Conservation (phyloP, 495 filamentous ascomycete genomes). For the Paragyromitra xinjiangensis region DNA sequence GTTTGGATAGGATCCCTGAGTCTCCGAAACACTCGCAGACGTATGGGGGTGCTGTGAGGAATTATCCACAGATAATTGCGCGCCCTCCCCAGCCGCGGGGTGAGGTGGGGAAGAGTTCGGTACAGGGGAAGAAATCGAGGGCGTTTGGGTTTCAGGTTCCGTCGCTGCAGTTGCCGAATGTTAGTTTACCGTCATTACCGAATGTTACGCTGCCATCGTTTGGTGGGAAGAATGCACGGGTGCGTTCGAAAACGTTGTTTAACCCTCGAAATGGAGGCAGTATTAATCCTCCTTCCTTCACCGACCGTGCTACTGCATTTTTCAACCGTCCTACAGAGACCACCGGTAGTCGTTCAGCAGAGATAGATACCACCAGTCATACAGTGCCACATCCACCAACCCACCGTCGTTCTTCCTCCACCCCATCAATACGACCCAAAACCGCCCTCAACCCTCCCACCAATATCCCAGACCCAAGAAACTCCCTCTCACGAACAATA, state of each 20-base stretch:
- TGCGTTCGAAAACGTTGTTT: slow-evolving; percentile 30
- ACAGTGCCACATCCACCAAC: not conserved
- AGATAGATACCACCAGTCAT: not conserved
- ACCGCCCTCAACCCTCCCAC: not conserved
- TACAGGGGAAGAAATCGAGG: slow-evolving; percentile 15
- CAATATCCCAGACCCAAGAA: not conserved
- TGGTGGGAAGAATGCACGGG: slow-evolving; percentile 24
- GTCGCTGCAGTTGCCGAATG: slow-evolving; percentile 32
- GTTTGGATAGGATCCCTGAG: not conserved
- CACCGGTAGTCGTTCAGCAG: not conserved
- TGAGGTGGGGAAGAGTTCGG: not conserved
- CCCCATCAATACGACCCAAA: slow-evolving; percentile 9
- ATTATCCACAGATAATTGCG: slow-evolving; percentile 1
- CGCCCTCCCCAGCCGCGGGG: not conserved
- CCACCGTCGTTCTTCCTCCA: slow-evolving; percentile 25
- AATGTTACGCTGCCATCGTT: slow-evolving; percentile 35
- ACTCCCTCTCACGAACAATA: slow-evolving; percentile 63
- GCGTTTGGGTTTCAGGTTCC: slow-evolving; percentile 30
- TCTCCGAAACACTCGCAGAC: not conserved
- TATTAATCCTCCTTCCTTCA: slow-evolving; percentile 13
- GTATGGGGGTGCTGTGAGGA: not conserved
- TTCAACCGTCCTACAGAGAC: slow-evolving; percentile 24
- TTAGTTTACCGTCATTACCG: slow-evolving; percentile 27
- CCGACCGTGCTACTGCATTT: slow-evolving; percentile 29
- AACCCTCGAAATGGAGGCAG: slow-evolving; percentile 22